A percentile compares a stretch with the other conserved stretches of the same genome.
These are phyloP conservation scores for Penicillium odoratum DNA, from an alignment of 495 filamentous ascomycete species.

Conservation along the genomic window DNA sequence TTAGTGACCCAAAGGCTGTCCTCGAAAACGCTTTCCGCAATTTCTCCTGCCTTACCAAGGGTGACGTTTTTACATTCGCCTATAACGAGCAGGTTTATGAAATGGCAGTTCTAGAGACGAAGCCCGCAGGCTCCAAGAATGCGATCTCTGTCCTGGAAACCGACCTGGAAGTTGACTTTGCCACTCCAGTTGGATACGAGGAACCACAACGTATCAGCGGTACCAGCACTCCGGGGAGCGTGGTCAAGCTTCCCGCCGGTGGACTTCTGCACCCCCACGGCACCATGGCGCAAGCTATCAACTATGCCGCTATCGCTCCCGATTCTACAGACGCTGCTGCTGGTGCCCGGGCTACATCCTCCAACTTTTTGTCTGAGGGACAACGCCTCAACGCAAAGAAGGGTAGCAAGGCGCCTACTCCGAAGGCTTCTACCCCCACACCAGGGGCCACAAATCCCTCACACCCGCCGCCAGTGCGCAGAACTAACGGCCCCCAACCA, in stretches of 20 bases:
- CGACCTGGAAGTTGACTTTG: slow-evolving; percentile 93
- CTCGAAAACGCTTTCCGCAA: slow-evolving; percentile 94
- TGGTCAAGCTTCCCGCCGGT: slow-evolving; percentile 61
- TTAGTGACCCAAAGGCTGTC: slow-evolving; percentile 96
- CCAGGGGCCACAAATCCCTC: slow-evolving; percentile 62
- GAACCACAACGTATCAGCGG: slow-evolving; percentile 67
- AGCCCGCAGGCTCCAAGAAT: slow-evolving; percentile 73
- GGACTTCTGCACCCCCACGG: slow-evolving; percentile 79
- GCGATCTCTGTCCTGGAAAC: slow-evolving; percentile 92
- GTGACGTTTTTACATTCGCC: slow-evolving; percentile 89
- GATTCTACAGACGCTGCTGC: slow-evolving; percentile 61
- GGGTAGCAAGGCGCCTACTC: slow-evolving; percentile 72
- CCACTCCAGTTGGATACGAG: slow-evolving; percentile 88
- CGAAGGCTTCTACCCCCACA: slow-evolving; percentile 78
- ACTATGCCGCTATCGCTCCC: slow-evolving; percentile 92
- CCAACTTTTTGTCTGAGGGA: slow-evolving; percentile 74
- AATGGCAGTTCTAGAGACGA: slow-evolving; percentile 89
- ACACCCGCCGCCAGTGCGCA: slow-evolving; percentile 43
- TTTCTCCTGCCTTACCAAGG: slow-evolving; percentile 87
- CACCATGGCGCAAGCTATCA: slow-evolving; percentile 95
- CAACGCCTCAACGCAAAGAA: slow-evolving; percentile 80
- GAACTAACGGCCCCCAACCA: slow-evolving; percentile 80
- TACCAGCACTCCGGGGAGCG: slow-evolving; percentile 68
- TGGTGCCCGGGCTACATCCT: slow-evolving; percentile 64
- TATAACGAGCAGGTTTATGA: slow-evolving; percentile 94